phyloP scores from a whole-genome alignment of 768 basidiomycete species.

The Boletus rubescentipes region DNA sequence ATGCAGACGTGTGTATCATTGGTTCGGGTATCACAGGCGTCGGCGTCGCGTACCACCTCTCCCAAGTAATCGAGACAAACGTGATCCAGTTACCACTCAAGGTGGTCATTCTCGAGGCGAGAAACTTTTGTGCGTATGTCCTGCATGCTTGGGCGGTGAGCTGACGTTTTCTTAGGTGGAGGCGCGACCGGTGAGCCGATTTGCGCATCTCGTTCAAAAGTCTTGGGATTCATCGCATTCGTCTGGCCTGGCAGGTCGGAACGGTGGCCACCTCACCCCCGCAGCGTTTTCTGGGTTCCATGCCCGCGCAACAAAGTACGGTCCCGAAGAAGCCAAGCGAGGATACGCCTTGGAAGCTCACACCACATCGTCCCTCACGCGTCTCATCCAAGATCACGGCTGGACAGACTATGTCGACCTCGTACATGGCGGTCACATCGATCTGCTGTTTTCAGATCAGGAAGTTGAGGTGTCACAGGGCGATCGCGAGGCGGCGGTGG shows the following conservation, averaged over 20 bases:
- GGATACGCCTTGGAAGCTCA: slow-evolving; percentile 57
- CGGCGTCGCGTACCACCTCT: slow-evolving; percentile 70
- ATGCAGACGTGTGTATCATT: slow-evolving; percentile 74
- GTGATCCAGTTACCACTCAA: slow-evolving; percentile 34
- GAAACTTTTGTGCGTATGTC: slow-evolving; percentile 83
- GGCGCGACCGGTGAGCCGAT: slow-evolving; percentile 65
- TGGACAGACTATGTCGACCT: slow-evolving; percentile 58
- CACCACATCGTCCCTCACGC: slow-evolving; percentile 47
- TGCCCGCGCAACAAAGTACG: slow-evolving; percentile 38
- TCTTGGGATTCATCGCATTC: not conserved
- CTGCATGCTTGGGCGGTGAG: not conserved
- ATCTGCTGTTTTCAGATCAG: slow-evolving; percentile 46
- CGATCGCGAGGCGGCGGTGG: slow-evolving; percentile 54
- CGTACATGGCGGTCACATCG: slow-evolving; percentile 53
- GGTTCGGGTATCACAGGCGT: slow-evolving; percentile 82
- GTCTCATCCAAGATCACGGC: slow-evolving; percentile 45
- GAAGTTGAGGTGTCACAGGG: slow-evolving; percentile 38
- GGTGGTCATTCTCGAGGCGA: slow-evolving; percentile 74
- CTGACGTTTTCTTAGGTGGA: slow-evolving; percentile 44
- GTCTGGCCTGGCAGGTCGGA: slow-evolving; percentile 53
- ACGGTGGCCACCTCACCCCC: slow-evolving; percentile 75
- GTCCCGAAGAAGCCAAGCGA: slow-evolving; percentile 53
- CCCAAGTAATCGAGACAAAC: slow-evolving; percentile 28
- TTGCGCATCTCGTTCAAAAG: not conserved
- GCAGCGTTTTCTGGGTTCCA: slow-evolving; percentile 47